Conservation (phyloP, 2,329 filamentous ascomycete species). For the Knufia fluminis region DNA sequence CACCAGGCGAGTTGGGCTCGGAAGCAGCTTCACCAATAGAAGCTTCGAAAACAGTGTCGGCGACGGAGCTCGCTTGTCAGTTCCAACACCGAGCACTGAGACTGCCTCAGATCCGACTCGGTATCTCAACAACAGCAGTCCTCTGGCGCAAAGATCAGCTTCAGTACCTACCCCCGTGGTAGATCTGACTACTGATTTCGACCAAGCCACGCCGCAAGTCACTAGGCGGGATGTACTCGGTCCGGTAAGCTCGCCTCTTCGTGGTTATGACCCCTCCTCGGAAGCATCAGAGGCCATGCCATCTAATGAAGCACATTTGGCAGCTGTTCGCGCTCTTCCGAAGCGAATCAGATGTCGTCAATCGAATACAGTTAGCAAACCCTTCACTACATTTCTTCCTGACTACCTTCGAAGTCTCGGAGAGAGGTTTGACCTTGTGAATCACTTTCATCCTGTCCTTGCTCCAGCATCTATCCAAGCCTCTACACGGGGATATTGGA, state of each 20-base stretch:
- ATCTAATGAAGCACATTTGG: background rate
- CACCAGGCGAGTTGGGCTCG: background rate
- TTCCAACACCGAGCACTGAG: conserved; percentile 1
- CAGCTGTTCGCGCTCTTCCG: background rate
- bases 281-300: background rate
- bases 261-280: background rate
- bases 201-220: background rate
- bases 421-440: conserved; percentile 42
- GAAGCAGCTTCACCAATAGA: background rate
- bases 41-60: background rate
- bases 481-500: conserved; percentile 73
- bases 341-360: background rate
- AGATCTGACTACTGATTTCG: background rate
- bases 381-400: conserved; percentile 46
- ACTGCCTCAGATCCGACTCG: background rate
- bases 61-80: background rate
- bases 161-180: background rate
- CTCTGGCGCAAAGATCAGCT: conserved; percentile 1
- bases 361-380: background rate
- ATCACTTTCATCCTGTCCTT: conserved; percentile 45
- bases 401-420: conserved; percentile 45
- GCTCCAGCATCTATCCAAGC: conserved; percentile 43
- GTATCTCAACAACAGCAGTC: conserved; percentile 4
- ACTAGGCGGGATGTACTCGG: conserved; percentile 6
- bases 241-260: conserved; percentile 4